A percentile compares a stretch with the other conserved stretches of the same genome.
Evolutionary conservation across 2,329 filamentous ascomycete genomes (phyloP).

Genomic region (Geosmithia flava): DNA sequence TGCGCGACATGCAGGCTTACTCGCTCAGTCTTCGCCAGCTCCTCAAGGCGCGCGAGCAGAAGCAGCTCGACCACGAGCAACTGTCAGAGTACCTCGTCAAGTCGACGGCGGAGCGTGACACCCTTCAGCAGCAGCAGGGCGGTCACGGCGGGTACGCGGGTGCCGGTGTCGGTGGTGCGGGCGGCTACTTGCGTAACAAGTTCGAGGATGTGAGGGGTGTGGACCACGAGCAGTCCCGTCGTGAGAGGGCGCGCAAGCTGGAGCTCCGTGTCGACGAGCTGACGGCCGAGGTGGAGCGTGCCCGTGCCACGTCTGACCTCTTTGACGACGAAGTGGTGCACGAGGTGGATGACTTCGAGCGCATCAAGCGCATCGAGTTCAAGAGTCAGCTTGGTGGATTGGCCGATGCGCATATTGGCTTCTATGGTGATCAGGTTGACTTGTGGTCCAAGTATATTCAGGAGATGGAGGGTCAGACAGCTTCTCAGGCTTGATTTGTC

Average conservation of each 20-base stretch:
- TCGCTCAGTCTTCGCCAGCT: conserved; percentile 76
- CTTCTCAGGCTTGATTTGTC: no score
- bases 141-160: conserved; percentile 37
- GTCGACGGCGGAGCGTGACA: conserved; percentile 75
- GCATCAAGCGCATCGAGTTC: conserved; percentile 92
- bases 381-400: conserved; percentile 73
- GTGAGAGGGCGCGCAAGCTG: conserved; percentile 78
- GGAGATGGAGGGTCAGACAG: conserved; percentile 63
- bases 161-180: conserved; percentile 50
- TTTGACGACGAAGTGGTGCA: conserved; percentile 95
- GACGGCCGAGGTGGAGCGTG: conserved; percentile 76
- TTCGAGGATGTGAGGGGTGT: conserved; percentile 95
- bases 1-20: conserved; percentile 94
- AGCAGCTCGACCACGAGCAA: conserved; percentile 94
- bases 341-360: conserved; percentile 87
- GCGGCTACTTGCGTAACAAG: conserved; percentile 81
- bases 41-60: conserved; percentile 88
- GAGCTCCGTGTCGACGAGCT: conserved; percentile 89
- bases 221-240: conserved; percentile 83
- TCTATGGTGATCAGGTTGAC: conserved; percentile 68
- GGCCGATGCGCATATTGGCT: conserved; percentile 74
- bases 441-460: conserved; percentile 86
- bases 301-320: conserved; percentile 76
- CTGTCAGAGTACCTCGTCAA: conserved; percentile 93
- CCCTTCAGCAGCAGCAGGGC: conserved; percentile 45